Conservation (phyloP, 179 eudicot genomes). For the Vitellaria paradoxa region DNA sequence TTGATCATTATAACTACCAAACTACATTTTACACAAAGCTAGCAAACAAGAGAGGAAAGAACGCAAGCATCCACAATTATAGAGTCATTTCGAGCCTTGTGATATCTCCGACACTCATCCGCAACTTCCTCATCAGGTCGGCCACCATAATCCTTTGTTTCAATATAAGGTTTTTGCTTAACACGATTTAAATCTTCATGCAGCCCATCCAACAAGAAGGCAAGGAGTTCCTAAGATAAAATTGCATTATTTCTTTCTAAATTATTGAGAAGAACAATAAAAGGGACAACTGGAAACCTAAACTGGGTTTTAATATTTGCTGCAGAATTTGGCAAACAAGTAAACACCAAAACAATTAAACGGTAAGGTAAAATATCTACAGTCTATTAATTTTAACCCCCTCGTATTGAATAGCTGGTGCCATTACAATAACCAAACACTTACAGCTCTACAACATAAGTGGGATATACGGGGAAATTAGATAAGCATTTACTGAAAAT, state of each 20-base stretch:
- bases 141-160: constrained; percentile 81
- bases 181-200: constrained; percentile 99
- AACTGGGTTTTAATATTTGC: not conserved
- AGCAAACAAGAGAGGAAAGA: not conserved
- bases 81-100: constrained; percentile 93
- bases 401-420: not conserved
- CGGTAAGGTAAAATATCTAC: not conserved
- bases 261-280: not conserved
- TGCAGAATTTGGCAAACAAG: not conserved
- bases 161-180: constrained; percentile 88
- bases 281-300: not conserved
- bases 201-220: constrained; percentile 95
- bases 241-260: constrained; percentile 9
- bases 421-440: too few species aligned
- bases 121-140: constrained; percentile 94
- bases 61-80: constrained; percentile 79
- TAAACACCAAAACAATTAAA: not conserved
- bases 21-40: not conserved
- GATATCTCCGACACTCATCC: constrained; percentile 91
- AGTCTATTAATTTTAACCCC: not conserved
- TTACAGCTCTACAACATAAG: not conserved
- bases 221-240: constrained; percentile 84
- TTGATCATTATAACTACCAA: too few species aligned
- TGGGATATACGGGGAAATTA: not conserved
- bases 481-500: not conserved